Evolutionary conservation across 441 rosid genomes (phyloP).

Genomic region (Metrosideros polymorpha): DNA sequence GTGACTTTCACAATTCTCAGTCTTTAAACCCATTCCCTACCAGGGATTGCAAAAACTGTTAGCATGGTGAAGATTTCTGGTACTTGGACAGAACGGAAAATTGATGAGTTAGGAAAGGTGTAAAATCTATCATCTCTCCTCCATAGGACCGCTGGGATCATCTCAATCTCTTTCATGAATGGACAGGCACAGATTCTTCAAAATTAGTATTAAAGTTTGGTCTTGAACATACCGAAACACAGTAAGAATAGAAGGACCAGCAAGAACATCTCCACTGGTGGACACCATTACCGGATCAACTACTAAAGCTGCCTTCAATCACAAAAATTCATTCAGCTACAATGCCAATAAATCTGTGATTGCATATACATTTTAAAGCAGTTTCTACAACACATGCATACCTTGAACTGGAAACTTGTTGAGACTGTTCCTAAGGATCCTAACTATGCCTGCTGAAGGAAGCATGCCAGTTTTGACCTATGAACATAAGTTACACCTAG

Average conservation of each 20-base stretch:
- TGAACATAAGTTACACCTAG: neutral
- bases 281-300: constrained; percentile 99
- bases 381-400: constrained; percentile 13
- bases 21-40: neutral
- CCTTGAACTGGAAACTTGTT: constrained; percentile 58
- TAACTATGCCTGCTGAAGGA: constrained; percentile 58
- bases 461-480: constrained; percentile 98
- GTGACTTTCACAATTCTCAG: neutral
- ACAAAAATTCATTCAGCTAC: constrained; percentile 20
- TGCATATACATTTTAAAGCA: neutral
- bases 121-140: neutral
- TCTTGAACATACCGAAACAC: constrained; percentile 37
- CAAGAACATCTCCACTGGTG: constrained; percentile 91
- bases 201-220: neutral
- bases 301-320: constrained; percentile 75
- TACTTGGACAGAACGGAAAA: neutral
- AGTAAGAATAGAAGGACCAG: constrained; percentile 70
- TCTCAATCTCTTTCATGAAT: neutral
- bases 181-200: neutral
- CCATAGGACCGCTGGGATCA: neutral
- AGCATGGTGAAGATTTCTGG: neutral
- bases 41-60: neutral
- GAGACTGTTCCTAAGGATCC: constrained; percentile 47
- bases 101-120: neutral
- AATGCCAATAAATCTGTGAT: constrained; percentile 1